Percentiles rank a stretch among this genome's conserved stretches.
Evolutionary conservation across 2,329 filamentous ascomycete genomes (phyloP).

Genomic region (Colletotrichum sp.): DNA sequence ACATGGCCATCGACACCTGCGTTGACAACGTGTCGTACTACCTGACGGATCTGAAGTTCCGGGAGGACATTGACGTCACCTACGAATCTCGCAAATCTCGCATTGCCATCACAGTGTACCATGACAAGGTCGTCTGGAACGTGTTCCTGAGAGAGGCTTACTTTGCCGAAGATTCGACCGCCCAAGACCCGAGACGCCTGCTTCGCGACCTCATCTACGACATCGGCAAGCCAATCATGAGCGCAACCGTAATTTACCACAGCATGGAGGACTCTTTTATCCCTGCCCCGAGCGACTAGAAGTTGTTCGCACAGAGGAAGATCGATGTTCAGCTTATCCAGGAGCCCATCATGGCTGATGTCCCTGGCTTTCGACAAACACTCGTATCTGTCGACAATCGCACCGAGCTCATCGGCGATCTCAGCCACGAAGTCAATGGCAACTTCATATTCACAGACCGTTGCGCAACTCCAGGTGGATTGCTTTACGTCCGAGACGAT

Average conservation of each 20-base stretch:
- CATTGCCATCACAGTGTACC: slow-evolving; percentile 10
- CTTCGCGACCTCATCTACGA: neutral
- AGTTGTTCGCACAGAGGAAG: slow-evolving; percentile 6
- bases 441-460: neutral
- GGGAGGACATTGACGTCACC: slow-evolving; percentile 10
- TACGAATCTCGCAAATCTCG: slow-evolving; percentile 8
- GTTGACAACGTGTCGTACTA: neutral
- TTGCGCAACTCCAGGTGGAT: slow-evolving; percentile 6
- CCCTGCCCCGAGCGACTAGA: neutral
- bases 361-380: neutral
- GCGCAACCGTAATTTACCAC: neutral
- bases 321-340: neutral
- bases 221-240: neutral
- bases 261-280: neutral
- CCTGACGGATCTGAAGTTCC: slow-evolving; percentile 1
- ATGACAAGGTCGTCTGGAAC: slow-evolving; percentile 12
- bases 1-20: neutral
- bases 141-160: slow-evolving; percentile 9
- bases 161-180: neutral
- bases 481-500: neutral
- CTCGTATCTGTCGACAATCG: neutral
- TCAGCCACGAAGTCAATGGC: neutral
- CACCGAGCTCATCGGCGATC: neutral
- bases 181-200: neutral
- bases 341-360: neutral